Evolutionary conservation across 1,284 basidiomycete genomes (phyloP).

Genomic region (Tilletia indica): DNA sequence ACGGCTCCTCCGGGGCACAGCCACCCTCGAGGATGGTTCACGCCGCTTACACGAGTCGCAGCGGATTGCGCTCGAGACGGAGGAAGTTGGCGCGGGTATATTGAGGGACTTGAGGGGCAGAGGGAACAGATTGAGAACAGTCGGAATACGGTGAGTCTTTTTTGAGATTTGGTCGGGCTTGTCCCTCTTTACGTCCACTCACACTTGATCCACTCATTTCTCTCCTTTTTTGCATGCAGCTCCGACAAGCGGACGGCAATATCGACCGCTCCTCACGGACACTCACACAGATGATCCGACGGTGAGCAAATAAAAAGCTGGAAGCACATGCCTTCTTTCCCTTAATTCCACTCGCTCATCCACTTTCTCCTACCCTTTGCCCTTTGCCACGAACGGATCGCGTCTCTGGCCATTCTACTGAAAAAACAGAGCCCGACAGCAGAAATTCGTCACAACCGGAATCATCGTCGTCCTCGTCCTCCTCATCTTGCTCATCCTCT

Average conservation of each 20-base stretch:
- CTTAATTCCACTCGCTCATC: not conserved
- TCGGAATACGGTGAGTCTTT: conserved; percentile 71
- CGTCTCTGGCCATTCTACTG: conserved; percentile 10
- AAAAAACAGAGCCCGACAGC: conserved; percentile 49
- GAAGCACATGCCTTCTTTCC: not conserved
- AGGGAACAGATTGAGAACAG: conserved; percentile 94
- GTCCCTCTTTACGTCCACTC: too few species aligned
- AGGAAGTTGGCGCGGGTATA: conserved; percentile 91
- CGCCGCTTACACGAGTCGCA: conserved; percentile 84
- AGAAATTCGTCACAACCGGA: conserved; percentile 50
- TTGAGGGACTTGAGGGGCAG: conserved; percentile 79
- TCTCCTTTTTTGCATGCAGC: conserved; percentile 45
- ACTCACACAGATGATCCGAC: conserved; percentile 65
- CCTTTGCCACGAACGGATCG: not conserved
- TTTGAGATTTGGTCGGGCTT: conserved; percentile 22
- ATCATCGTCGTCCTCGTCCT: conserved; percentile 54
- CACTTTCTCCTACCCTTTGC: not conserved
- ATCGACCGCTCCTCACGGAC: conserved; percentile 65
- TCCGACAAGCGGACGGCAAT: conserved; percentile 62
- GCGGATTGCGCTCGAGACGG: conserved; percentile 89
- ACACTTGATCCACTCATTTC: not conserved
- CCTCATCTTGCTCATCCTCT: conserved; percentile 53
- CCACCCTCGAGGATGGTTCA: conserved; percentile 57
- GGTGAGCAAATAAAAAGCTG: conserved; percentile 56
- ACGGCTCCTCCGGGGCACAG: conserved; percentile 54